phyloP scores from a whole-genome alignment of 306 rosid genomes.

The Nissolia schottii region DNA sequence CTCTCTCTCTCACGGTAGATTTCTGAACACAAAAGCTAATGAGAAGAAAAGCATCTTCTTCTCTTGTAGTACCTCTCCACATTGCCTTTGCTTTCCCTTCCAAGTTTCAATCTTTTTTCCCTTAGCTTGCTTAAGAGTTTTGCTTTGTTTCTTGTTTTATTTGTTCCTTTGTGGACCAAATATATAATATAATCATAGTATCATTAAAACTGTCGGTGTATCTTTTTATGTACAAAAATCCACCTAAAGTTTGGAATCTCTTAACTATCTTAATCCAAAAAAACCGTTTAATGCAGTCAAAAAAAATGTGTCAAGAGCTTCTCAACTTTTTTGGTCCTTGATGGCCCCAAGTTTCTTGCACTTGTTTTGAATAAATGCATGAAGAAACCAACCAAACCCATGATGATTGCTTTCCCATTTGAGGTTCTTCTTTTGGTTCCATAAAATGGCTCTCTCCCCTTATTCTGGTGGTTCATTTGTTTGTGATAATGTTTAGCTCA shows the following conservation, averaged over 20 bases:
- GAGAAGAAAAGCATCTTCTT: conserved; percentile 68
- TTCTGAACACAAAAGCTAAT: conserved; percentile 37
- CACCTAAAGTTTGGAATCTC: conserved; percentile 63
- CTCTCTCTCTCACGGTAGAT: conserved; percentile 18
- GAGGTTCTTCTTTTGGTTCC: background rate
- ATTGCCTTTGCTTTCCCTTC: conserved; percentile 57
- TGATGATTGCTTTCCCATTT: conserved; percentile 23
- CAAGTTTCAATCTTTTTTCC: conserved; percentile 69
- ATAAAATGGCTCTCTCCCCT: background rate
- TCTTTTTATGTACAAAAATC: conserved; percentile 43
- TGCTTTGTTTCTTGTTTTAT: too few species aligned
- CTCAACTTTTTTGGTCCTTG: conserved; percentile 31
- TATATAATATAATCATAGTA: conserved; percentile 18
- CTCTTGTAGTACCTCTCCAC: conserved; percentile 22
- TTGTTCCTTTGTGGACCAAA: background rate
- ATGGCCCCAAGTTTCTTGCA: conserved; percentile 15
- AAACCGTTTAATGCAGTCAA: conserved; percentile 46
- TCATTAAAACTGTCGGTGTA: conserved; percentile 41
- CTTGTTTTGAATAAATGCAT: conserved; percentile 26
- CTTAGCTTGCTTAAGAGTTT: conserved; percentile 54
- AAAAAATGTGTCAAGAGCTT: conserved; percentile 35
- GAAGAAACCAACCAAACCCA: conserved; percentile 26
- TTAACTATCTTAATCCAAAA: conserved; percentile 13
- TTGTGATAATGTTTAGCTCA: background rate
- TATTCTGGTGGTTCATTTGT: background rate